Base-by-base conservation (phyloP, 1,139 yeast species). In the Barnettozyma hawaiiensis region DNA sequence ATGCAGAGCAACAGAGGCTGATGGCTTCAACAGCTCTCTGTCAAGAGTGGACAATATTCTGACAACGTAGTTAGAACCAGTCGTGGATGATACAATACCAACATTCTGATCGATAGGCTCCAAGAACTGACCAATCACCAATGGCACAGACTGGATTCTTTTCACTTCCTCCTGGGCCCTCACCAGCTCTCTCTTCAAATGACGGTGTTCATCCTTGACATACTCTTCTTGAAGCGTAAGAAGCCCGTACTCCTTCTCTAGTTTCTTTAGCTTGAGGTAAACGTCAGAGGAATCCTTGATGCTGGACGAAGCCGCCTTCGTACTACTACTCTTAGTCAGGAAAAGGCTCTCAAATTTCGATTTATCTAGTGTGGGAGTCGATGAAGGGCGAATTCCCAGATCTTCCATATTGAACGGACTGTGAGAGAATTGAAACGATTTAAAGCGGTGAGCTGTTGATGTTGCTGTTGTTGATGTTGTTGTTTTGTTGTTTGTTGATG, bases 131-230 rank as follows among this genome's bases (percentile, higher is more conserved):
- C 99, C 99, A 66, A 94, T 94, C 26, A 94, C 98, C 51, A 94
- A 73, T 15, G 99, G 99, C 40, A 94, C 99, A 3, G 96, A 85
- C 61, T 92, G 96, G 62, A 94, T 94, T 57, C 97, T 78, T 65
- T 92, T 92, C 39, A 92, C 98, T 65, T 94, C 99, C 65, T 94
- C 98, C 64, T 94, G 98, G 2, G 98, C 98, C 55, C 97, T 80
- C 36, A 90, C 81, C 45, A 94, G 75, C 67, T 94, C 99, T 53
- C 97, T 75, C 61, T 87, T 90, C 61, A 94, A 74, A 65, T 90
- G 96, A 60, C 97, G 94, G 62, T 90, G 97, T 65, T 94, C 99
- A 62, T 92, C 98, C 62, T 92, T 92, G 61, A 94, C 89, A 63
- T 90, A 94, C 48, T 90, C 97, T 64, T 92, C 98, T 66, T 92